Evolutionary conservation across 805 yeast species (phyloP).

Genomic region (Candida succiphila): DNA sequence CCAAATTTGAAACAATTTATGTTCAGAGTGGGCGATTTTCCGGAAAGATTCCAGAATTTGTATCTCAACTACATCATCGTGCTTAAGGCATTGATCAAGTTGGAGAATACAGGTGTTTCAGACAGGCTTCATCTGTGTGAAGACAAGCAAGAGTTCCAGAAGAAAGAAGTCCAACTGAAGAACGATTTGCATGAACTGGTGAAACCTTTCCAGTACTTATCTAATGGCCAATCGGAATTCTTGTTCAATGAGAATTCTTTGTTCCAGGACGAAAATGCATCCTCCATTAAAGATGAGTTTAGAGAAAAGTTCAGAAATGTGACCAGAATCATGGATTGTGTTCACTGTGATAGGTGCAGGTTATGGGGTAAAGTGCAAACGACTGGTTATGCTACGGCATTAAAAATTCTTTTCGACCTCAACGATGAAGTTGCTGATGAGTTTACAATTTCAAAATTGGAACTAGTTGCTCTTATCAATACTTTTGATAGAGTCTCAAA

Average conservation of each 20-base stretch:
- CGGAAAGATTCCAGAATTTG: slow-evolving; percentile 81
- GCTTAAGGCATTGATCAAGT: slow-evolving; percentile 67
- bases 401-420: slow-evolving; percentile 79
- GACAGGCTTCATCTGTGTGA: slow-evolving; percentile 13
- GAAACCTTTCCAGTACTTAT: slow-evolving; percentile 17
- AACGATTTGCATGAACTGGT: slow-evolving; percentile 22
- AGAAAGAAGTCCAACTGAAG: slow-evolving; percentile 19
- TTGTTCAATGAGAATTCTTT: slow-evolving; percentile 35
- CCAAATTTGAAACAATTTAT: slow-evolving; percentile 78
- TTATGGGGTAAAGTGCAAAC: slow-evolving; percentile 98
- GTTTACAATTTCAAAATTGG: slow-evolving; percentile 53
- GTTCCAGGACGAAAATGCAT: slow-evolving; percentile 35
- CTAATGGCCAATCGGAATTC: slow-evolving; percentile 11
- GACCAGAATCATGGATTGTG: slow-evolving; percentile 93
- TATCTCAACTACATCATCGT: slow-evolving; percentile 90
- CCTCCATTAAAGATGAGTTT: slow-evolving; percentile 74
- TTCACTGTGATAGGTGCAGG: slow-evolving; percentile 95
- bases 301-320: slow-evolving; percentile 80
- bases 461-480: slow-evolving; percentile 81
- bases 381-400: slow-evolving; percentile 94
- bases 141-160: slow-evolving; percentile 15
- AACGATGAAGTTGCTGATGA: slow-evolving; percentile 35
- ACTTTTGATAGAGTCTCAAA: slow-evolving; percentile 89
- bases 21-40: slow-evolving; percentile 82
- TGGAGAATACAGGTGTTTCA: slow-evolving; percentile 20